Evolutionary conservation across 129 eudicot genomes (phyloP).

Genomic region (Artemisia argyi): DNA sequence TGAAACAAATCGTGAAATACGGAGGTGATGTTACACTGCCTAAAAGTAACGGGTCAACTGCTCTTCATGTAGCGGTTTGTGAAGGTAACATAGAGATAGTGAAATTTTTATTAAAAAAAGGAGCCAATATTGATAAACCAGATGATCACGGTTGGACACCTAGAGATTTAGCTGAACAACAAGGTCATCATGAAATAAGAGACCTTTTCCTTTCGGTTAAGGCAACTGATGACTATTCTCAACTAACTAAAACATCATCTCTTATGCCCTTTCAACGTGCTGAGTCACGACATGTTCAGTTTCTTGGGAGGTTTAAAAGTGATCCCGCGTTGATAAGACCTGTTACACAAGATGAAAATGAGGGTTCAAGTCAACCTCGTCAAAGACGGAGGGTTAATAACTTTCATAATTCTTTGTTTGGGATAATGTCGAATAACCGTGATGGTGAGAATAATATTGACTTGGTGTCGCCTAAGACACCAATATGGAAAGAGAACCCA

Average conservation of each 20-base stretch:
- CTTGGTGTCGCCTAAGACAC: conserved; percentile 30
- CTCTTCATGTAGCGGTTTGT: conserved; percentile 92
- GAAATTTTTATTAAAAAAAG: conserved; percentile 54
- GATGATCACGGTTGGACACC: conserved; percentile 89
- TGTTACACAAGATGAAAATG: conserved; percentile 19
- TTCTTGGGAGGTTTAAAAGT: conserved; percentile 58
- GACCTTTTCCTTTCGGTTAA: conserved; percentile 45
- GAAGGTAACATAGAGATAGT: conserved; percentile 78
- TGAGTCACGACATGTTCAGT: conserved; percentile 53
- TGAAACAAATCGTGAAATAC: conserved; percentile 46
- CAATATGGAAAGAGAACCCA: conserved; percentile 12
- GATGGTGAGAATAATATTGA: conserved; percentile 34
- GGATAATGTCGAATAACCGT: conserved; percentile 65
- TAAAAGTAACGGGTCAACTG: conserved; percentile 63
- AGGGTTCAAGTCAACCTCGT: conserved; percentile 42
- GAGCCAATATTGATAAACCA: conserved; percentile 52
- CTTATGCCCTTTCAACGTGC: conserved; percentile 40
- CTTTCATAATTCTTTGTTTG: conserved; percentile 76
- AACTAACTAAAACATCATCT: conserved; percentile 30
- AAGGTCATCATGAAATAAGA: conserved; percentile 81
- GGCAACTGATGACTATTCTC: conserved; percentile 29
- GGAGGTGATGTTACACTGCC: conserved; percentile 74
- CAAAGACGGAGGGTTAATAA: conserved; percentile 55
- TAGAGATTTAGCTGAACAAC: conserved; percentile 86
- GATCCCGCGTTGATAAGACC: conserved; percentile 63